These are phyloP conservation scores for Podaxis sp. DNA, from an alignment of 768 basidiomycete genomes.

Conservation along the genomic window DNA sequence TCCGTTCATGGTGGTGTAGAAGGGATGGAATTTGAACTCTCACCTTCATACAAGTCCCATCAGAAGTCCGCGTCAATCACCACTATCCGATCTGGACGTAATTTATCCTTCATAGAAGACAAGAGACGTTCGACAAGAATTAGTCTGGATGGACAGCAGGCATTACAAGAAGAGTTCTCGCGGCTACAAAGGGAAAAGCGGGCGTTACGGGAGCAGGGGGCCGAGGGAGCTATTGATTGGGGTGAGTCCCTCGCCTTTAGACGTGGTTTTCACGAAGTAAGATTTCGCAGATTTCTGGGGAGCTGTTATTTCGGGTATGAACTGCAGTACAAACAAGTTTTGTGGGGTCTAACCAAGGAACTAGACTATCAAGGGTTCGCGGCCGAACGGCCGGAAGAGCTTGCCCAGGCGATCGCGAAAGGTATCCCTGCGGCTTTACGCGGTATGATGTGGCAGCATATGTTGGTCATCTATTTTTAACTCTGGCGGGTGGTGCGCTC, in stretches of 20 bases:
- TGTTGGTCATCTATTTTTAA: slow-evolving; percentile 40
- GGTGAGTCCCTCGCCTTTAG: slow-evolving; percentile 39
- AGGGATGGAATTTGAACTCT: slow-evolving; percentile 1
- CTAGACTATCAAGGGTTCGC: slow-evolving; percentile 89
- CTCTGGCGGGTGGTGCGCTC: slow-evolving; percentile 4
- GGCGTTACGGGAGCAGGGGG: slow-evolving; percentile 28
- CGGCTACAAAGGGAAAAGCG: slow-evolving; percentile 57
- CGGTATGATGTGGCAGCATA: slow-evolving; percentile 97
- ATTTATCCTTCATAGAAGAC: slow-evolving; percentile 21
- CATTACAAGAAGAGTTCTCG: slow-evolving; percentile 73
- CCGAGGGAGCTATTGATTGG: slow-evolving; percentile 67
- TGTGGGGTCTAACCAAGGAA: background rate
- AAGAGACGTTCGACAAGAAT: slow-evolving; percentile 35
- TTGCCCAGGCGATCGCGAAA: slow-evolving; percentile 86
- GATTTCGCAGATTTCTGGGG: slow-evolving; percentile 83
- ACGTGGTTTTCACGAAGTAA: background rate
- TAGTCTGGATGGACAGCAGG: slow-evolving; percentile 56
- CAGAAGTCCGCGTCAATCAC: slow-evolving; percentile 61
- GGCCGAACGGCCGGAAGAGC: slow-evolving; percentile 64
- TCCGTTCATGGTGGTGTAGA: slow-evolving; percentile 12
- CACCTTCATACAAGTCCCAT: slow-evolving; percentile 31
- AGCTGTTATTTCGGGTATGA: slow-evolving; percentile 76
- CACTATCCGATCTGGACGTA: slow-evolving; percentile 49
- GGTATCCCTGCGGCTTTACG: slow-evolving; percentile 87
- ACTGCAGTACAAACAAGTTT: background rate